Evolutionary conservation across 2,329 filamentous ascomycete species (phyloP), one percentile per base, ranked within the genome.

Genomic region (Peltaster fructicola): DNA sequence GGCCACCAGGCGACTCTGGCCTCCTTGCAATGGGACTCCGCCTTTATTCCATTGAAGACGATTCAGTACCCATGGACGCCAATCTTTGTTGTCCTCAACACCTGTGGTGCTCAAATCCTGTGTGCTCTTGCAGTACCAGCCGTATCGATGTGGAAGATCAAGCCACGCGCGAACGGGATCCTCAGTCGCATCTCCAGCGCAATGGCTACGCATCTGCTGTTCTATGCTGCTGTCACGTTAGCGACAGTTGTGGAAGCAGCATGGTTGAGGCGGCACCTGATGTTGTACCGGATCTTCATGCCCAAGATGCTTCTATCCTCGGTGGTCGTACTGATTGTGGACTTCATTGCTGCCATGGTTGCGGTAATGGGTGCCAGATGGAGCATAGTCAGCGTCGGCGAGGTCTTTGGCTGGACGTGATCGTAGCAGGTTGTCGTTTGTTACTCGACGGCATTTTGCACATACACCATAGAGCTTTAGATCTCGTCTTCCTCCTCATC

Each of bases 401-500:
- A 91, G 42, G 72, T 92, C 3, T 95, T 95, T 66, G 85, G 88
- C 8, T 88, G 73, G 65, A 63, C 39, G 9, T 40, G 39, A 17
- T 31, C n/a, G n/a, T n/a, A n/a, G n/a, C n/a, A n/a, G n/a, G n/a
- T n/a, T n/a, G n/a, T n/a, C n/a, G n/a, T n/a, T n/a, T n/a, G n/a
- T n/a, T n/a, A n/a, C n/a, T n/a, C n/a, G 26, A 25, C 15, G 5
- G 16, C n/a, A 20, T 6, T 16, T 7, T 9, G 15, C 17, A 18
- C 19, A 6, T n/a, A n/a, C 8, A 11, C 10, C 8, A 22, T 23
- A 37, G 15, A 38, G n/a, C 16, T 50, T n/a, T 53, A 84, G 37
- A 85, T 82, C 53, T 93, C 84, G 53, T 93, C 84, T 43, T 93
- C 82, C 44, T 91, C 82, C 30, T 91, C 84, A 39, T 92, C 84